A percentile compares a stretch with the other conserved stretches of the same genome.
Conservation (phyloP, 129 eudicot genomes). For the Solidago caesia region DNA sequence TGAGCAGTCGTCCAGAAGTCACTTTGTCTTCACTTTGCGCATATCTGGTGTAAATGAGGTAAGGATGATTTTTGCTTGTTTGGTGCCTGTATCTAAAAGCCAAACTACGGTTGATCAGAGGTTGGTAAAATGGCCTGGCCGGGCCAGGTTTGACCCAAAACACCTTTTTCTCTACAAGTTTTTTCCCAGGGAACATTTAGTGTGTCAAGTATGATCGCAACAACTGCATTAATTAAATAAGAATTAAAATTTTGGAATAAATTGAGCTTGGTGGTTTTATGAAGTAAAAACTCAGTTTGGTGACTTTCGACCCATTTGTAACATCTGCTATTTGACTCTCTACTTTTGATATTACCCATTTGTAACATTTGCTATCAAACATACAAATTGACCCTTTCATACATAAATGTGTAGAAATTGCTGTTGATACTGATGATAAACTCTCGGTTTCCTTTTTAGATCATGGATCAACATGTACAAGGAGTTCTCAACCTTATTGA, state of each 20-base stretch:
- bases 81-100: background rate
- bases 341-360: background rate
- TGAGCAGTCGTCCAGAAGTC: conserved; percentile 97
- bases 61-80: background rate
- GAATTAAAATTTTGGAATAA: background rate
- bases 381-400: background rate
- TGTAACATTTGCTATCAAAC: background rate
- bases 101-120: background rate
- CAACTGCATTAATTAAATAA: background rate
- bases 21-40: conserved; percentile 92
- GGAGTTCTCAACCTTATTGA: conserved; percentile 92
- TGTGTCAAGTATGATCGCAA: background rate
- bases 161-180: background rate
- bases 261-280: background rate
- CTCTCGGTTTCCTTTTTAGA: conserved; percentile 36
- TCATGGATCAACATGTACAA: conserved; percentile 94
- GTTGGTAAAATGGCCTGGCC: background rate
- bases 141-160: background rate
- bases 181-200: background rate
- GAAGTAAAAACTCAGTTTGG: background rate
- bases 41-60: conserved; percentile 92
- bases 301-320: background rate
- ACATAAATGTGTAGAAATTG: background rate
- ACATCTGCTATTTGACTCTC: background rate
- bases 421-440: background rate